Conservation (phyloP, 1,139 yeast genomes). For the Blastobotrys buckinghamii region DNA sequence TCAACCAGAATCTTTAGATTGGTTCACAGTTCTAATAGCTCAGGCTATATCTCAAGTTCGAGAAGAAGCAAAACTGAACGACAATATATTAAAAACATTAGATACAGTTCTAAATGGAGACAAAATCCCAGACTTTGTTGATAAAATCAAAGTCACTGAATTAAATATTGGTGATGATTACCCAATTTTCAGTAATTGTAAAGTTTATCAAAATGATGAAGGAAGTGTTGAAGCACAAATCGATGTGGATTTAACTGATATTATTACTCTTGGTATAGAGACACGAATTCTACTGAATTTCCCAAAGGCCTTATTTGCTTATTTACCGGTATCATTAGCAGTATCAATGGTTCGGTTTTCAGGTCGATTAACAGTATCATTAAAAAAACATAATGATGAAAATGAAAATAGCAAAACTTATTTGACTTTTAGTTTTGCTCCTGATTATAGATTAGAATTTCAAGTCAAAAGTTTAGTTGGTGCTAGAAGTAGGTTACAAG, state of each 20-base stretch:
- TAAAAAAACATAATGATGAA: constrained; percentile 34
- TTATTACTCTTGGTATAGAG: constrained; percentile 82
- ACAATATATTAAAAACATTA: constrained; percentile 75
- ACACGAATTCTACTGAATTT: constrained; percentile 76
- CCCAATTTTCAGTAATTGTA: constrained; percentile 91
- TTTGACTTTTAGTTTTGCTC: constrained; percentile 80
- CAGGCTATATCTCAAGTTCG: constrained; percentile 85
- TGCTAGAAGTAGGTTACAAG: constrained; percentile 84
- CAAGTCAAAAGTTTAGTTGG: constrained; percentile 84
- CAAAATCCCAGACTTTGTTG: constrained; percentile 72
- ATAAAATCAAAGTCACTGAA: constrained; percentile 72
- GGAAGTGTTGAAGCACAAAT: constrained; percentile 74
- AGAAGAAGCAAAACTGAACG: constrained; percentile 75
- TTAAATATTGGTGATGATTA: constrained; percentile 92
- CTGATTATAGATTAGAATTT: constrained; percentile 85
- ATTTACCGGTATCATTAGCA: constrained; percentile 69
- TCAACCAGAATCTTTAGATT: constrained; percentile 83
- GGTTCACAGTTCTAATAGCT: constrained; percentile 93
- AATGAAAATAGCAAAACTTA: constrained; percentile 41
- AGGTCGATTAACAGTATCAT: constrained; percentile 83
- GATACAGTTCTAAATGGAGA: constrained; percentile 48
- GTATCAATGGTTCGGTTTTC: constrained; percentile 89
- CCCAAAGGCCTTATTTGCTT: constrained; percentile 78
- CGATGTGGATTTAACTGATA: constrained; percentile 88
- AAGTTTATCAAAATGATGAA: constrained; percentile 44